Base-by-base conservation (phyloP, 345 rosid species). In the Brassica napus region DNA sequence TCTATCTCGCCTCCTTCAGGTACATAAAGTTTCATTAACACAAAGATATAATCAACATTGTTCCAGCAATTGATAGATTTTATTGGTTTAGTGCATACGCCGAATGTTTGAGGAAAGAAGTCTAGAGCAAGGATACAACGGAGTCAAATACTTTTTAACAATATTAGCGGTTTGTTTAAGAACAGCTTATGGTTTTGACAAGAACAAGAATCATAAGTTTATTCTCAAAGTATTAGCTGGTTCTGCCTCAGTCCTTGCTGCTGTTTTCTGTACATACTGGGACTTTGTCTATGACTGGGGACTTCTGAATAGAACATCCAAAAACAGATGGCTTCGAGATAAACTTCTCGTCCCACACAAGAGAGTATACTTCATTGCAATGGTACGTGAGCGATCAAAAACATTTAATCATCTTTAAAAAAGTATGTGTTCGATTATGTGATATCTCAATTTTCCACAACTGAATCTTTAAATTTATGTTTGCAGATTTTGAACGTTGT, bases 211-310 rank as follows among this genome's bases (percentile, higher is more conserved):
- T 24, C 6, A 63, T 64, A 21, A 42, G 77, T 65, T 78, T 12
- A 16, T 71, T 8, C 82, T 77, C 87, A 65, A 70, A 83, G 82
- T 85, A 4, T 3, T 84, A 58, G 87, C 91, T 8, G 89, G 85
- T 15, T 31, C 70, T 31, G 78, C 88, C 84, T 89, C 97, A 11
- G 83, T 78, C 59, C 69, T 83, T 4, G 91, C 88, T 7, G 66
- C 79, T 52, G 62, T 78, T 9, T 52, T 82, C 60, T 85, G 76
- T 60, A 84, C 86, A 35, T 90, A 84, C 37, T 90, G 91, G 90
- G 94, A 92, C 75, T 77, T 90, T 66, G 91, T 83, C 23, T 24
- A 86, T 3, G 93, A 90, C 52, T 90, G 91, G 93, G 97, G 97
- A 0, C 91, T 92, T 26, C 70, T 90, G 21, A 77, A 80, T 34